phyloP scores from a whole-genome alignment of 495 filamentous ascomycete genomes.

The Podospora comata region DNA sequence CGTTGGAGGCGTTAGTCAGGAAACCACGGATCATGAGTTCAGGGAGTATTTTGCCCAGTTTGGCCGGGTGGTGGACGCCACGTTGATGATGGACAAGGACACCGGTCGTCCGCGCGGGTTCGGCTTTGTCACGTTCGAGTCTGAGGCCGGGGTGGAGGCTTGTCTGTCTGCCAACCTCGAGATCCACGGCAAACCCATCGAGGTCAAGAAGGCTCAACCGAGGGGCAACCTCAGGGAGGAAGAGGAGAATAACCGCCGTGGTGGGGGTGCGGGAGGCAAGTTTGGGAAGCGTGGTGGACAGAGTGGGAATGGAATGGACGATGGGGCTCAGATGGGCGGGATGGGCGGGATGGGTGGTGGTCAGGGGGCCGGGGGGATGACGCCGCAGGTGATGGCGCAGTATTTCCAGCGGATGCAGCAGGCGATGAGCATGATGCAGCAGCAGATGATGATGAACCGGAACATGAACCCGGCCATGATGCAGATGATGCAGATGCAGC shows the following conservation, averaged over 20 bases:
- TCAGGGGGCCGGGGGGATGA: slow-evolving; percentile 58
- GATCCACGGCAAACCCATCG: slow-evolving; percentile 92
- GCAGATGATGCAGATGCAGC: slow-evolving; percentile 63
- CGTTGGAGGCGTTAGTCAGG: slow-evolving; percentile 95
- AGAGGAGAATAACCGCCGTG: slow-evolving; percentile 70
- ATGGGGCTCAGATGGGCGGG: slow-evolving; percentile 22
- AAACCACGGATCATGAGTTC: slow-evolving; percentile 92
- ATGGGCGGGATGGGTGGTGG: slow-evolving; percentile 29
- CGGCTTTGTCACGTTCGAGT: slow-evolving; percentile 98
- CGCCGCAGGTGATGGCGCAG: slow-evolving; percentile 94
- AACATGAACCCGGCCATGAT: slow-evolving; percentile 65
- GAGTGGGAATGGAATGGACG: slow-evolving; percentile 37
- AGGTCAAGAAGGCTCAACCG: slow-evolving; percentile 97
- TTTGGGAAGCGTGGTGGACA: slow-evolving; percentile 43
- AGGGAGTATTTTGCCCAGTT: slow-evolving; percentile 95
- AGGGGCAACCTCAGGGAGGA: slow-evolving; percentile 91
- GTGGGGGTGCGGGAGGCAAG: slow-evolving; percentile 41
- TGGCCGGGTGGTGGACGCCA: slow-evolving; percentile 92
- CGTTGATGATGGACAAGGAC: slow-evolving; percentile 99
- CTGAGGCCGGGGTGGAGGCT: slow-evolving; percentile 89
- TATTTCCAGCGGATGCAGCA: slow-evolving; percentile 98
- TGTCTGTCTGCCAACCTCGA: slow-evolving; percentile 75
- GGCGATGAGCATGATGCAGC: slow-evolving; percentile 92
- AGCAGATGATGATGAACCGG: slow-evolving; percentile 64
- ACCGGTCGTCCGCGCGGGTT: slow-evolving; percentile 93